Evolutionary conservation across 768 basidiomycete genomes (phyloP).

Genomic region (Udeniomyces megalosporus): DNA sequence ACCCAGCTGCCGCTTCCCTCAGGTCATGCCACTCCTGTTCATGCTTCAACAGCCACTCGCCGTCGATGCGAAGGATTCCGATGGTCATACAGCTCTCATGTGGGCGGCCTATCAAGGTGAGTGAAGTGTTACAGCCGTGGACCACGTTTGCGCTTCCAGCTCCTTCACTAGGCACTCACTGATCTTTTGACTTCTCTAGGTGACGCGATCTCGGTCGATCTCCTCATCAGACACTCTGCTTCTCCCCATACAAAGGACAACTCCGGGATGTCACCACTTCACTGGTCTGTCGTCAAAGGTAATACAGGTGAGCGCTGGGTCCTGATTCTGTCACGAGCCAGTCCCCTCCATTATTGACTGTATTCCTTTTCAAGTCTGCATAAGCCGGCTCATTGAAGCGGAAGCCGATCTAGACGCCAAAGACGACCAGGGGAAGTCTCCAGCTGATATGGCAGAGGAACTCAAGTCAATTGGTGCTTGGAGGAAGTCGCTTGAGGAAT

Average conservation of each 20-base stretch:
- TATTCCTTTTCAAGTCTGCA: constrained; percentile 37
- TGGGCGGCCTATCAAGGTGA: constrained; percentile 92
- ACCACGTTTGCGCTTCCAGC: neutral
- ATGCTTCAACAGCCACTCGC: constrained; percentile 83
- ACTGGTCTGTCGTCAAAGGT: constrained; percentile 97
- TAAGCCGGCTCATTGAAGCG: constrained; percentile 66
- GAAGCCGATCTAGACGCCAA: constrained; percentile 67
- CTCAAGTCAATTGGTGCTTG: constrained; percentile 80
- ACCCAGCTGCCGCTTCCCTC: too few relatives aligned
- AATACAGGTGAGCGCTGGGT: constrained; percentile 35
- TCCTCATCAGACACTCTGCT: constrained; percentile 75
- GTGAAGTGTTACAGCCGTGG: neutral
- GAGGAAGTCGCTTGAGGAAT: constrained; percentile 75
- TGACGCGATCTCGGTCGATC: constrained; percentile 82
- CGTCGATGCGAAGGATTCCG: constrained; percentile 74
- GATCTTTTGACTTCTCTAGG: constrained; percentile 27
- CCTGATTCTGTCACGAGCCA: too few relatives aligned
- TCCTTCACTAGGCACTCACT: too few relatives aligned
- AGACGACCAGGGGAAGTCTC: constrained; percentile 69
- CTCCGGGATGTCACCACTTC: constrained; percentile 68
- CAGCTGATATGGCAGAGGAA: constrained; percentile 86
- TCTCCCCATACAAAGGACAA: constrained; percentile 61
- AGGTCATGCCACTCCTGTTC: constrained; percentile 76
- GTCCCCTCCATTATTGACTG: too few relatives aligned
- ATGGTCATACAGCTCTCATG: constrained; percentile 90